Evolutionary conservation across 257 asterid genomes (phyloP).

Genomic region (Capsicum pubescens): DNA sequence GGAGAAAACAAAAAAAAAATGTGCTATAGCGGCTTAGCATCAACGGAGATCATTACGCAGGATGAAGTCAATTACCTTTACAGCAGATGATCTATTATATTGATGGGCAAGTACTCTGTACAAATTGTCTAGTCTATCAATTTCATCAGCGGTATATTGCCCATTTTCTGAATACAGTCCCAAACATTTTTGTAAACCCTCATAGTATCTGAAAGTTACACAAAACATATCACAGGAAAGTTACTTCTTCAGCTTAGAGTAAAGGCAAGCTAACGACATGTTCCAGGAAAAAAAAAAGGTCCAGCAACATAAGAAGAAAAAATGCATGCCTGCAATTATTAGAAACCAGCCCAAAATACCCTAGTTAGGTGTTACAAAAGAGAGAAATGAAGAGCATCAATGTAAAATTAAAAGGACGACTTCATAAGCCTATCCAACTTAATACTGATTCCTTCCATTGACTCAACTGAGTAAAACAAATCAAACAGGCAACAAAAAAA

Average conservation of each 20-base stretch:
- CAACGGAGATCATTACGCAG: neutral
- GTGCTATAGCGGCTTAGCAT: neutral
- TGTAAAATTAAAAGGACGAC: neutral
- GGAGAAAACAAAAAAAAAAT: neutral
- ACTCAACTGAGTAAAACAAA: constrained; percentile 13
- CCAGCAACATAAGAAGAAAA: constrained; percentile 11
- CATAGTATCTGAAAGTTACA: constrained; percentile 68
- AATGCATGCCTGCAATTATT: constrained; percentile 17
- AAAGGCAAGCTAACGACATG: neutral
- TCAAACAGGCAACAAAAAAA: constrained; percentile 6
- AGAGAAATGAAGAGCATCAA: neutral
- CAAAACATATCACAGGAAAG: neutral
- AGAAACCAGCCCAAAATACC: constrained; percentile 14
- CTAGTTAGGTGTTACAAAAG: neutral
- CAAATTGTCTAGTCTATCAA: constrained; percentile 70
- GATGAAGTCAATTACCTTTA: constrained; percentile 60
- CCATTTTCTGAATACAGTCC: constrained; percentile 66
- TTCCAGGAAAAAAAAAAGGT: neutral
- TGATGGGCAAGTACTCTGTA: constrained; percentile 74
- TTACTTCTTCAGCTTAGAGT: constrained; percentile 22
- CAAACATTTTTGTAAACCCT: constrained; percentile 89
- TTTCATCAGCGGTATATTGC: constrained; percentile 70
- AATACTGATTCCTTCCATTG: neutral
- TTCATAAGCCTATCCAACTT: neutral
- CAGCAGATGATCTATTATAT: constrained; percentile 88